Conservation (phyloP, 768 basidiomycete species). For the Termitomyces sp. region DNA sequence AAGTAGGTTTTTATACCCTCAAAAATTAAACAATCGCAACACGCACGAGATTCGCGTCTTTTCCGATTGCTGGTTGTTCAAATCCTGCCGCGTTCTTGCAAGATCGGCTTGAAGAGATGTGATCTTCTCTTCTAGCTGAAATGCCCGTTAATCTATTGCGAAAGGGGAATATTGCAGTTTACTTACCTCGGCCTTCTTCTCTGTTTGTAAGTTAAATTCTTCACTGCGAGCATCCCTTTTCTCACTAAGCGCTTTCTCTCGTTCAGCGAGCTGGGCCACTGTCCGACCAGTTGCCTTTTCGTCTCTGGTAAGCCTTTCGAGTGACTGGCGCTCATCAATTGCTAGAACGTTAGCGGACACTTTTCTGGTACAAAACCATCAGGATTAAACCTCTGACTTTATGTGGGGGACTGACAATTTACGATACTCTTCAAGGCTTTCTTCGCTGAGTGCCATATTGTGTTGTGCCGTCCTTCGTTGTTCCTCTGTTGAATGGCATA, state of each 20-base stretch:
- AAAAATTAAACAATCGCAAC: not conserved
- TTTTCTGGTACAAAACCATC: constrained; percentile 48
- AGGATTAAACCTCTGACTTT: not conserved
- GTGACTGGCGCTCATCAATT: constrained; percentile 81
- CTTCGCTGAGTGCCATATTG: constrained; percentile 77
- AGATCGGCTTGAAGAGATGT: constrained; percentile 55
- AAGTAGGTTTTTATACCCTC: not conserved
- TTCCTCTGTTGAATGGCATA: constrained; percentile 46
- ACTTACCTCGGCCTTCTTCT: constrained; percentile 58
- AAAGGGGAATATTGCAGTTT: not conserved
- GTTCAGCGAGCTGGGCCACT: constrained; percentile 63
- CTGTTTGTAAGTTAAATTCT: constrained; percentile 45
- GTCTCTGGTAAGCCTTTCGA: constrained; percentile 79
- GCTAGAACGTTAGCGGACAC: constrained; percentile 74
- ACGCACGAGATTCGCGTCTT: constrained; percentile 72
- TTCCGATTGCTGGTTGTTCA: constrained; percentile 86
- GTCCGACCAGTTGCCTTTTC: constrained; percentile 70
- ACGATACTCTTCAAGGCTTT: constrained; percentile 85
- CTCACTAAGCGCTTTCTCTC: constrained; percentile 59
- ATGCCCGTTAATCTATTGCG: not conserved
- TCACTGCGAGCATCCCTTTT: constrained; percentile 53
- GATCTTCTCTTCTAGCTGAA: constrained; percentile 61
- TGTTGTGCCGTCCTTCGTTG: constrained; percentile 68
- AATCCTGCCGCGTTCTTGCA: constrained; percentile 63
- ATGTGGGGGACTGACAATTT: constrained; percentile 50